phyloP scores from a whole-genome alignment of 805 yeast genomes.

The Phaffomyces antillensis region DNA sequence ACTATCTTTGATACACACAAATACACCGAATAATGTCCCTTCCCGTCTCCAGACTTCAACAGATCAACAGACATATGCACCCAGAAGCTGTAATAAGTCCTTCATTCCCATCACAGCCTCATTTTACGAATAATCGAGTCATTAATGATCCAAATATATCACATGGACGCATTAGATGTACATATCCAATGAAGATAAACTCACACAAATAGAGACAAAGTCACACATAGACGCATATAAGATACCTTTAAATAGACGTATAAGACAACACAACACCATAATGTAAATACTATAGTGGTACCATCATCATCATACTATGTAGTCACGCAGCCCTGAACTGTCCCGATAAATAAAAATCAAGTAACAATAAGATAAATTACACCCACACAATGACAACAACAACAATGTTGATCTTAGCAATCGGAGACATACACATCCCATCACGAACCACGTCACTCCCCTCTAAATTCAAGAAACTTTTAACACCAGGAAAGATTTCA shows the following conservation, averaged over 20 bases:
- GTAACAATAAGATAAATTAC: background rate
- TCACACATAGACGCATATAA: background rate
- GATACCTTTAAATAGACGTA: background rate
- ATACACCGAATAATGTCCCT: background rate
- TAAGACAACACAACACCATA: background rate
- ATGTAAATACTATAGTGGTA: too few species aligned
- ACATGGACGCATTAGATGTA: background rate
- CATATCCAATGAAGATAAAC: background rate
- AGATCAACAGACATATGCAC: slow-evolving; percentile 5
- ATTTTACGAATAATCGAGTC: slow-evolving; percentile 1
- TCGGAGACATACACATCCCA: slow-evolving; percentile 89
- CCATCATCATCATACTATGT: too few species aligned
- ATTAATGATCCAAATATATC: background rate
- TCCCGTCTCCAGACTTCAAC: slow-evolving; percentile 7
- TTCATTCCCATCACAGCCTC: slow-evolving; percentile 6
- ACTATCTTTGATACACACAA: background rate
- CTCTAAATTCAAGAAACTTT: slow-evolving; percentile 59
- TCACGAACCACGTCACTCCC: slow-evolving; percentile 28
- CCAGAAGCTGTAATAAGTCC: background rate
- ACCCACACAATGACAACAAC: too few species aligned
- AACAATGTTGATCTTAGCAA: slow-evolving; percentile 64
- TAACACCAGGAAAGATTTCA: slow-evolving; percentile 79
- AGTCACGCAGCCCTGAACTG: too few species aligned
- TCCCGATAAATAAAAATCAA: background rate
- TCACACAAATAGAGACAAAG: background rate